Conservation (phyloP, 2,329 filamentous ascomycete genomes). For the Colletotrichum tamarilloi region DNA sequence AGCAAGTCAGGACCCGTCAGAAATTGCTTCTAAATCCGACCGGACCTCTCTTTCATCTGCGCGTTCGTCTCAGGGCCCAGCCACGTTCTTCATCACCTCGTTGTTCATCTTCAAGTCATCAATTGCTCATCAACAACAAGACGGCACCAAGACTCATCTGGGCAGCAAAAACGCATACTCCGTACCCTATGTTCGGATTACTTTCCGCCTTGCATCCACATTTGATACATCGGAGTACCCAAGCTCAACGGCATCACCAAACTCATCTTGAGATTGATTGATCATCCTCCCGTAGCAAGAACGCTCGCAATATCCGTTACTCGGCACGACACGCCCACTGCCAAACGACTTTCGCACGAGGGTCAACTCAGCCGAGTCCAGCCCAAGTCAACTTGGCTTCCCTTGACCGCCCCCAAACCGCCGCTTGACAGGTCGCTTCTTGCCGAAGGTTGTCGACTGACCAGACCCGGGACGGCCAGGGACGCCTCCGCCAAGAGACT, state of each 20-base stretch:
- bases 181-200: not conserved
- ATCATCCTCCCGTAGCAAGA: not conserved
- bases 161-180: not conserved
- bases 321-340: not conserved
- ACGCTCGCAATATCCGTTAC: not conserved
- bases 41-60: not conserved
- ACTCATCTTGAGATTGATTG: not conserved
- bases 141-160: not conserved
- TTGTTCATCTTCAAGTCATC: not conserved
- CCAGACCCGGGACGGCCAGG: not conserved
- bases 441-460: constrained; percentile 22
- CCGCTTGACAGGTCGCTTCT: constrained; percentile 30
- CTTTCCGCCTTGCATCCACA: not conserved
- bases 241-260: not conserved
- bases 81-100: not conserved
- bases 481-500: constrained; percentile 21
- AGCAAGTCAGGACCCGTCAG: not conserved
- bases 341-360: not conserved
- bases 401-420: constrained; percentile 27
- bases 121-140: not conserved
- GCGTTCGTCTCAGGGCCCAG: not conserved
- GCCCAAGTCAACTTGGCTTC: constrained; percentile 19
- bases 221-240: not conserved
- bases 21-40: not conserved
- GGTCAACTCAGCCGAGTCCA: not conserved